A percentile compares a stretch with the other conserved stretches of the same genome.
These are phyloP conservation scores for Heterobasidion annosum DNA, from an alignment of 1,284 basidiomycete species.

Conservation along the genomic window DNA sequence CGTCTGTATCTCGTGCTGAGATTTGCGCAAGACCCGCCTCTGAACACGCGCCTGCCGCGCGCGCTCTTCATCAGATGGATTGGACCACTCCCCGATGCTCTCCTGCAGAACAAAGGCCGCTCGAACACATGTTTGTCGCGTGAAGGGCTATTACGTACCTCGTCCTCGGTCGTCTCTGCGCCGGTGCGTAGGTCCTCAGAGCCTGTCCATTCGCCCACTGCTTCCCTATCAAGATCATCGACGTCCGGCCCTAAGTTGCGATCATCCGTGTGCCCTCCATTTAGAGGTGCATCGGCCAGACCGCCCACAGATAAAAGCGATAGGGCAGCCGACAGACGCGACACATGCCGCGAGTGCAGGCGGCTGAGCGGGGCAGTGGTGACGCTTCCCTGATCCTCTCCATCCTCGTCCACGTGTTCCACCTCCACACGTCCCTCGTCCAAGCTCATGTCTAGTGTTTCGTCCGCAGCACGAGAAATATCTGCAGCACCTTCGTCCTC, in stretches of 20 bases:
- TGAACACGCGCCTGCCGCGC: conserved; percentile 58
- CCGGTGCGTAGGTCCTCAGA: conserved; percentile 54
- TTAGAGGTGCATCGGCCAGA: conserved; percentile 9
- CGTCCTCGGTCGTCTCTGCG: conserved; percentile 49
- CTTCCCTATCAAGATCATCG: conserved; percentile 25
- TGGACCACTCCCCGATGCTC: conserved; percentile 84
- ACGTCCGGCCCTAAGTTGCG: conserved; percentile 24
- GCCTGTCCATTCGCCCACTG: conserved; percentile 70
- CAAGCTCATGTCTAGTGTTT: conserved; percentile 18
- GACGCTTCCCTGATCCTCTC: conserved; percentile 25
- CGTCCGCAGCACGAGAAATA: conserved; percentile 18
- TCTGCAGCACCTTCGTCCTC: conserved; percentile 27
- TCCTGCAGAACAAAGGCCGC: conserved; percentile 18
- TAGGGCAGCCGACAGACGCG: conserved; percentile 53
- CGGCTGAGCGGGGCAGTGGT: conserved; percentile 40
- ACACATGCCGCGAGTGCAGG: conserved; percentile 63
- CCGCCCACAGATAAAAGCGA: conserved; percentile 58
- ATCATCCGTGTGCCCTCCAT: conserved; percentile 10
- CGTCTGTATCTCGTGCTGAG: conserved; percentile 34
- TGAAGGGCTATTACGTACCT: conserved; percentile 30
- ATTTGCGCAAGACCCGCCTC: conserved; percentile 42
- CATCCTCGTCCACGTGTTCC: conserved; percentile 25
- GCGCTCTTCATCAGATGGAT: conserved; percentile 78
- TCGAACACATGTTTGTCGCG: conserved; percentile 5
- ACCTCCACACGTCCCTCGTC: conserved; percentile 21